Evolutionary conservation across 176 grass and related monocot species (phyloP), one percentile per base, ranked within the genome.

Genomic region (Ensete ventricosum): DNA sequence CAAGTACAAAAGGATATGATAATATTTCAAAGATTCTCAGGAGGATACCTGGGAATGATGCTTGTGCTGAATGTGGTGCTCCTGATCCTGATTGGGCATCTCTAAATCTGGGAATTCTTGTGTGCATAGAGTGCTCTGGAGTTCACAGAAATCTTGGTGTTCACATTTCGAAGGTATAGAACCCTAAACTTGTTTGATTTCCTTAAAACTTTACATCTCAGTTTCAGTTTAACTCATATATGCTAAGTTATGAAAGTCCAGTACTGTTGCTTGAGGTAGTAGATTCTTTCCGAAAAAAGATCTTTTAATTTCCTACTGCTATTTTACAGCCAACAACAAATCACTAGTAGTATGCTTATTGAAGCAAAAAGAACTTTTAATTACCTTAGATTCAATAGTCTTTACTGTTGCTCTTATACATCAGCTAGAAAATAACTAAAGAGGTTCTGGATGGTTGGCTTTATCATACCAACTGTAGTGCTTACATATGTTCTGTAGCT

Each of bases 61-160:
- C 80, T 64, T 98, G 94, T 86, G 90, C 94, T 50, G 94, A 98
- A 76, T 98, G 94, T 72, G 82, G 80, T 84, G 66, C 88, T 74
- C 82, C 85, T 3, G 94, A 98, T 54, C 90, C 94, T 69, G 90
- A 93, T 79, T 98, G 94, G 94, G 94, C 90, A 76, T 98, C 90
- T 72, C 84, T 98, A 52, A 98, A 98, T 80, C 83, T 98, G 43
- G 88, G 94, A 78, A 93, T 98, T 78, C 85, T 98, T 64, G 81
- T 98, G 57, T 98, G 94, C 80, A 93, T 98, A 3, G 82, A 93
- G 75, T 98, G 94, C 77, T 98, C 94, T 73, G 94, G 94, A 66
- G 94, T 89, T 84, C 94, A 98, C 76, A 86, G 90, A 70, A 98
- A 98, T 85, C 94, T 98, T 74, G 94, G 90, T 62, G 94, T 98